Evolutionary conservation across 2,329 filamentous ascomycete genomes (phyloP).

Genomic region (Huntiella savannae): DNA sequence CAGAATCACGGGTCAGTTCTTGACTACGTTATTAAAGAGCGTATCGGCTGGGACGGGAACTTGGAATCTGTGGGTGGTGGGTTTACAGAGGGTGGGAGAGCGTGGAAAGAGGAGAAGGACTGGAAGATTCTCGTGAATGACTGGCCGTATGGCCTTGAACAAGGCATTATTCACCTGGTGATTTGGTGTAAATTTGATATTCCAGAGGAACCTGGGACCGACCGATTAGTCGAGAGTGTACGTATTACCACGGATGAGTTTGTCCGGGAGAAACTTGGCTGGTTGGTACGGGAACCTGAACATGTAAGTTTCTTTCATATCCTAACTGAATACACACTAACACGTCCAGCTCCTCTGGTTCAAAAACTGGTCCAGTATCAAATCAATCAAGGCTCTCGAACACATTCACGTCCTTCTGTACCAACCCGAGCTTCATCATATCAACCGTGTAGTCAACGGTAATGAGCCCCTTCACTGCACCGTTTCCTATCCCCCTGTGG

Average conservation of each 20-base stretch:
- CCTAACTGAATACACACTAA: background rate
- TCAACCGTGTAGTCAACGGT: constrained; percentile 50
- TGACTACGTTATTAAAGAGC: constrained; percentile 51
- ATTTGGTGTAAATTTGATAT: constrained; percentile 85
- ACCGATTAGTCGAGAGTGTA: constrained; percentile 46
- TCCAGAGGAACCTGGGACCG: constrained; percentile 44
- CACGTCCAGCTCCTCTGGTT: constrained; percentile 24
- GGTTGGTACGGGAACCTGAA: constrained; percentile 34
- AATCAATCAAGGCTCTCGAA: constrained; percentile 72
- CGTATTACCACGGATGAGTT: constrained; percentile 50
- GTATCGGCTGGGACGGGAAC: constrained; percentile 43
- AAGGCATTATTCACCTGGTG: constrained; percentile 62
- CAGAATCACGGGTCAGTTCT: constrained; percentile 56
- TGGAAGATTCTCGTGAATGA: constrained; percentile 70
- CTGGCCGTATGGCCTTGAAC: constrained; percentile 80
- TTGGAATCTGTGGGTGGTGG: background rate
- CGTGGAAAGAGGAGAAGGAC: constrained; percentile 26
- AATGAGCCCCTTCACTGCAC: constrained; percentile 43
- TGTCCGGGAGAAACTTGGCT: constrained; percentile 37
- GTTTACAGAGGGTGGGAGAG: background rate
- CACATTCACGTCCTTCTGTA: constrained; percentile 92
- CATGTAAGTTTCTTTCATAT: constrained; percentile 24
- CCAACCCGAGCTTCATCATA: constrained; percentile 49
- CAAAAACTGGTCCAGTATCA: constrained; percentile 63
- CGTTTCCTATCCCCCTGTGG: too few species aligned